Conservation (phyloP, 2,329 filamentous ascomycete species). For the Pseudopyrenochaeta lycopersici region DNA sequence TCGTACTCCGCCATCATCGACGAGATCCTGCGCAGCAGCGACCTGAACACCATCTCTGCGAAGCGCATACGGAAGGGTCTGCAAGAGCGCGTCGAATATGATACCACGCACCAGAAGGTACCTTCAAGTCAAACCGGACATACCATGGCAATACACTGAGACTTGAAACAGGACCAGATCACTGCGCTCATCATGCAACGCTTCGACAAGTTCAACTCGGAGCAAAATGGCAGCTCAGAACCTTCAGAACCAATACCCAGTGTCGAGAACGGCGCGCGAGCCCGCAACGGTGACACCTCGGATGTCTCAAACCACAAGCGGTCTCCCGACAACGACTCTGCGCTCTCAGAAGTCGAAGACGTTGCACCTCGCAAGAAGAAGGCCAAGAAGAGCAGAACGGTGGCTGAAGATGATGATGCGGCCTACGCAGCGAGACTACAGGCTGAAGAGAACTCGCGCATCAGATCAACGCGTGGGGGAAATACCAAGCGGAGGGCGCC, state of each 20-base stretch:
- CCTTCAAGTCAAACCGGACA: constrained; percentile 3
- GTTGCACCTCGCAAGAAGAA: constrained; percentile 57
- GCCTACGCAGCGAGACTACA: constrained; percentile 87
- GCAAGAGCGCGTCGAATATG: constrained; percentile 67
- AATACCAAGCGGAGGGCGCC: constrained; percentile 63
- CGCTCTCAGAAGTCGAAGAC: constrained; percentile 52
- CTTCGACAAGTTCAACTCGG: constrained; percentile 58
- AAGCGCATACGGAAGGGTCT: constrained; percentile 72
- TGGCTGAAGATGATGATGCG: constrained; percentile 82
- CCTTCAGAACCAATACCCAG: constrained; percentile 51
- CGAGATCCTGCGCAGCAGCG: constrained; percentile 66
- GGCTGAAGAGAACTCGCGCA: constrained; percentile 83
- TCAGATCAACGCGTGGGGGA: constrained; percentile 79
- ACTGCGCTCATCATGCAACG: constrained; percentile 59
- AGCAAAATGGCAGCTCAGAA: constrained; percentile 38
- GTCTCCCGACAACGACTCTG: constrained; percentile 51
- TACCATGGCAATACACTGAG: constrained; percentile 16
- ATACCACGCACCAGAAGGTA: constrained; percentile 71
- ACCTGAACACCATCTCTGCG: constrained; percentile 71
- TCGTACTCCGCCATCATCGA: constrained; percentile 69
- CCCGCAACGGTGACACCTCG: constrained; percentile 30
- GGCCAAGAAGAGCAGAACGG: constrained; percentile 70
- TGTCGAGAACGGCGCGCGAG: constrained; percentile 42
- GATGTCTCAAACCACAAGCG: constrained; percentile 52
- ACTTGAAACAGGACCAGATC: constrained; percentile 51